Evolutionary conservation across 1,284 basidiomycete genomes (phyloP).

Genomic region (Cutaneotrichosporon cavernicola): DNA sequence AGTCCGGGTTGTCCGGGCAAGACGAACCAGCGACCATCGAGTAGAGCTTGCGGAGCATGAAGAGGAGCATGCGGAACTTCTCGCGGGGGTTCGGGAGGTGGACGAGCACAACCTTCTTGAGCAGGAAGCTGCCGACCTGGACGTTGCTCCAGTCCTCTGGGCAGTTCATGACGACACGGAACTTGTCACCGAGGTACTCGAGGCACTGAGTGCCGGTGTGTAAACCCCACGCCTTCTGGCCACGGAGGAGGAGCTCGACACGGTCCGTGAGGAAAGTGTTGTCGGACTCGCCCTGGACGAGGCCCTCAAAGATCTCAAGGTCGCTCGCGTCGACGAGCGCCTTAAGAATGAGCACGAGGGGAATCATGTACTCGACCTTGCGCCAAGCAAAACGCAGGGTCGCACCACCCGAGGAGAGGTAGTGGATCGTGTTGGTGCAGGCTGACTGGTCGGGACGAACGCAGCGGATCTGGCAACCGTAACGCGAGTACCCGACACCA

Average conservation of each 20-base stretch:
- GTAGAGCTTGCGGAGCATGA: slow-evolving; percentile 97
- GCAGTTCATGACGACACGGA: slow-evolving; percentile 84
- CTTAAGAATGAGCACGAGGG: slow-evolving; percentile 95
- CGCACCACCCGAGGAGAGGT: slow-evolving; percentile 91
- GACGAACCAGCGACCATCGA: slow-evolving; percentile 86
- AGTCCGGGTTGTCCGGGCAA: slow-evolving; percentile 96
- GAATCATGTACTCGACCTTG: slow-evolving; percentile 98
- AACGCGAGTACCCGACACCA: slow-evolving; percentile 90
- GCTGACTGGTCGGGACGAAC: slow-evolving; percentile 87
- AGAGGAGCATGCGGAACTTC: slow-evolving; percentile 97
- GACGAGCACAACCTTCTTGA: slow-evolving; percentile 84
- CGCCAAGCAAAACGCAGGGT: slow-evolving; percentile 96
- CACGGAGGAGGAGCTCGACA: slow-evolving; percentile 93
- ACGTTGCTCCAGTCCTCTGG: slow-evolving; percentile 92
- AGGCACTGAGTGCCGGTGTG: slow-evolving; percentile 90
- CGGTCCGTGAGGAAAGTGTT: slow-evolving; percentile 98
- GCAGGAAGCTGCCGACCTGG: slow-evolving; percentile 77
- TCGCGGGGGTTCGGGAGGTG: slow-evolving; percentile 87
- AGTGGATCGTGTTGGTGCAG: slow-evolving; percentile 94
- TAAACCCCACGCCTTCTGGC: slow-evolving; percentile 89
- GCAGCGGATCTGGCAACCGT: slow-evolving; percentile 93
- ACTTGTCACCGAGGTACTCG: slow-evolving; percentile 97
- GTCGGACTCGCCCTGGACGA: slow-evolving; percentile 94
- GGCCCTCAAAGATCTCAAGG: slow-evolving; percentile 96
- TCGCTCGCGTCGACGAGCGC: slow-evolving; percentile 92